Conservation (phyloP, 306 rosid genomes). For the Quercus suber region DNA sequence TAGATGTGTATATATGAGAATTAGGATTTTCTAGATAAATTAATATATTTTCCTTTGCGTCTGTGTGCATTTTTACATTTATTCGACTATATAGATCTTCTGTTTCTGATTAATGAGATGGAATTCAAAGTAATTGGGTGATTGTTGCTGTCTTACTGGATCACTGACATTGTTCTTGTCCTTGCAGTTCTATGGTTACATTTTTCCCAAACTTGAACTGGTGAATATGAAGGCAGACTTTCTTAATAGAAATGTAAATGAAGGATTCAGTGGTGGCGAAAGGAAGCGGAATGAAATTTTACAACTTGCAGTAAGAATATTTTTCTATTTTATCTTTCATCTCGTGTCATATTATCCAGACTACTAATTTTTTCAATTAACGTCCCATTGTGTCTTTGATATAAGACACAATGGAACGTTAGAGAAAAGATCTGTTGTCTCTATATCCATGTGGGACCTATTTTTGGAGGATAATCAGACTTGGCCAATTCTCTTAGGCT, state of each 20-base stretch:
- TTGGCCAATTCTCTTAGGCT: no score
- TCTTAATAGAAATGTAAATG: slow-evolving; percentile 89
- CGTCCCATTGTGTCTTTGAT: not conserved
- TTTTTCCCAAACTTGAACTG: slow-evolving; percentile 76
- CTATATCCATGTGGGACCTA: no score
- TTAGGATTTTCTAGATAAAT: not conserved
- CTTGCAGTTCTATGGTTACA: slow-evolving; percentile 72
- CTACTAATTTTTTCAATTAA: not conserved
- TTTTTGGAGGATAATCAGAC: no score
- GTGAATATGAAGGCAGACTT: slow-evolving; percentile 91
- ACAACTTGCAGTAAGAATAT: slow-evolving; percentile 67
- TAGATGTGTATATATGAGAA: not conserved
- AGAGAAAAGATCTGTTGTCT: not conserved
- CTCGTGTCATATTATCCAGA: not conserved
- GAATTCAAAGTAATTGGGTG: slow-evolving; percentile 1
- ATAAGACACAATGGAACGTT: not conserved
- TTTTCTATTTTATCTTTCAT: not conserved
- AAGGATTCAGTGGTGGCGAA: slow-evolving; percentile 98
- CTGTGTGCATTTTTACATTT: not conserved
- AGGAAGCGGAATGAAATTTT: slow-evolving; percentile 87
- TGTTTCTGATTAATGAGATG: not conserved
- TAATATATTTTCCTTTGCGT: not conserved
- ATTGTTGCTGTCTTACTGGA: not conserved
- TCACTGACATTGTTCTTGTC: slow-evolving; percentile 10
- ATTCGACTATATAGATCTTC: not conserved